Evolutionary conservation across 495 filamentous ascomycete genomes (phyloP).

Genomic region (Aspergillus carlsbadensis): DNA sequence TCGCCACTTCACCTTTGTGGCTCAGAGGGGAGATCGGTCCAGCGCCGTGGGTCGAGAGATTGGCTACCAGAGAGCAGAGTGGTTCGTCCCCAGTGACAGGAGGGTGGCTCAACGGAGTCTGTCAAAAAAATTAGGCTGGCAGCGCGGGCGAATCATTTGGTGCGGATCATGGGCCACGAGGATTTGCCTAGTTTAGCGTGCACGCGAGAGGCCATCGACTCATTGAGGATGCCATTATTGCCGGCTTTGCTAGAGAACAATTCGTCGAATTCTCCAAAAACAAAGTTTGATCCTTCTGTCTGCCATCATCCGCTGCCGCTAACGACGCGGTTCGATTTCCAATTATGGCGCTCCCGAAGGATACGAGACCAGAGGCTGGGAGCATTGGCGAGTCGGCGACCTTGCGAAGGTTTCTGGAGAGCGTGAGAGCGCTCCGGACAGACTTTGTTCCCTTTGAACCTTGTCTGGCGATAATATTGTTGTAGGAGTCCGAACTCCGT

Average conservation of each 20-base stretch:
- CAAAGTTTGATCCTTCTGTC: not conserved
- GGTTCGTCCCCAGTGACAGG: constrained; percentile 4
- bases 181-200: constrained; percentile 10
- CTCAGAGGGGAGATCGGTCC: not conserved
- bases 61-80: not conserved
- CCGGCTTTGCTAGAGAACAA: not conserved
- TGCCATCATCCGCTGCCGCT: too few relatives aligned
- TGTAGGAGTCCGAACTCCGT: too few relatives aligned
- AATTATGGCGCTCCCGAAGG: not conserved
- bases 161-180: constrained; percentile 18
- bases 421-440: too few relatives aligned
- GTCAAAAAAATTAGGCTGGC: constrained; percentile 6
- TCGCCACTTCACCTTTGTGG: constrained; percentile 4
- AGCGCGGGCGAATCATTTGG: constrained; percentile 14
- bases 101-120: not conserved
- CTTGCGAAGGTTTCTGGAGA: too few relatives aligned
- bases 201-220: not conserved
- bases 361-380: too few relatives aligned
- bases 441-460: not conserved
- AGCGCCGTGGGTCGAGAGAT: not conserved
- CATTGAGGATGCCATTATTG: not conserved
- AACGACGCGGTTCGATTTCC: not conserved
- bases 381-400: too few relatives aligned
- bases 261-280: not conserved
- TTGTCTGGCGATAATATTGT: not conserved